Base-by-base conservation (phyloP, 139 green algal genomes). In the Chlorella sorokiniana region DNA sequence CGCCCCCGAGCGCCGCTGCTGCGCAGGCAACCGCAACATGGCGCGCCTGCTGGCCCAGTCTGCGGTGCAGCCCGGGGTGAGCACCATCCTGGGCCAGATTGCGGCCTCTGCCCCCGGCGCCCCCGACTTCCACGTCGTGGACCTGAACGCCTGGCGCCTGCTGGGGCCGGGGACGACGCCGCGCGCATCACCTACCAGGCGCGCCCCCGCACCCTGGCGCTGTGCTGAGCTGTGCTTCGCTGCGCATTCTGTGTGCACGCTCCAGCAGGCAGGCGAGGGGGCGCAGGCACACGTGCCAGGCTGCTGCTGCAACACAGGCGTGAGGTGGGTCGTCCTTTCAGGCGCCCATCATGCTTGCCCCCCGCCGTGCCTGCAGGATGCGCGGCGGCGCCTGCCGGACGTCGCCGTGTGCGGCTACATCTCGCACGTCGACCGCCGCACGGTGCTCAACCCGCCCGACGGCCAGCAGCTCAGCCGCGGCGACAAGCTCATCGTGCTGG, bases 401-500 rank as follows among this genome's bases (percentile, higher is more conserved):
- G 75, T 41, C 11, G 75, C 71, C 18, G 75, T 88, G 33, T 86
- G 80, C 59, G 84, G 84, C 44, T 81, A 65, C 42, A 54, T 88
- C 31, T 62, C 33, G 31, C 35, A 56, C 11, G 59, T 44, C 10
- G 69, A 81, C 62, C 45, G 59, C 3, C 5, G 54, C 37, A 84
- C 81, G 2, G 48, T 63, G 22, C 84, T 88, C 22, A 88, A 88
- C 69, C 84, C 84, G 20, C 40, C 44, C 4, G 81, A 86, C 51
- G 27, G 45, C 40, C 56, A 71, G 1, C 11, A 54, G 18, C 61
- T 88, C 27, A 27, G 54, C 37, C 18, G 78, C 23, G 64, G 29
- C 8, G 84, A 88, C 81, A 75, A 78, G 59, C 59, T 86, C 23
- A 86, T 88, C n/a, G 72, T 75, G 29, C 75, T 88, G 67, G 31